phyloP scores from a whole-genome alignment of 75 land plant species.

The Sequoia sempervirens region DNA sequence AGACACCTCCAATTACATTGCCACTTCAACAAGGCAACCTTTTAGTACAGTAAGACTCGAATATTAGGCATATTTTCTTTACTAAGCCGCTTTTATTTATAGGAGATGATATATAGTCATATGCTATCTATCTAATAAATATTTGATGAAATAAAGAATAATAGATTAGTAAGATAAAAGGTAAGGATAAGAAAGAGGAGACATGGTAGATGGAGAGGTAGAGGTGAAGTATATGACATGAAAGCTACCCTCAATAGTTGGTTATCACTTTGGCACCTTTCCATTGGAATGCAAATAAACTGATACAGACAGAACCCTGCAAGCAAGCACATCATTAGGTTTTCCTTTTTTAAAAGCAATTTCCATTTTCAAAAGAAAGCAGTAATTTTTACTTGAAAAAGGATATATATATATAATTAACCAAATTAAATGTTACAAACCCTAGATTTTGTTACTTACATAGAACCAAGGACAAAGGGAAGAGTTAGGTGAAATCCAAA shows the following conservation, averaged over 20 bases:
- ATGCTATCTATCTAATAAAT: too few species aligned
- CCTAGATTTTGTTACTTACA: conserved; percentile 46
- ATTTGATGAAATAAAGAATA: too few species aligned
- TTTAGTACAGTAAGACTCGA: too few species aligned
- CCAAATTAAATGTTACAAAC: background rate
- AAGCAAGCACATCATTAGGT: background rate
- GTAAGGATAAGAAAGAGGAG: too few species aligned
- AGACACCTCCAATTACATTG: too few species aligned
- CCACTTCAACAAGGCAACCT: too few species aligned
- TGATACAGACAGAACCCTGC: conserved; percentile 39
- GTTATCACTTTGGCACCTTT: conserved; percentile 15
- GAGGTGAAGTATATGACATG: background rate
- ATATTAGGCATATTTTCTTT: too few species aligned
- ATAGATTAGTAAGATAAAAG: too few species aligned
- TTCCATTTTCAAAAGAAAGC: background rate
- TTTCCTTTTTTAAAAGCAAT: background rate
- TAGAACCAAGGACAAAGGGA: conserved; percentile 80
- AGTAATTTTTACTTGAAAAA: background rate
- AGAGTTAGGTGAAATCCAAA: conserved; percentile 70
- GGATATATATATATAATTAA: background rate
- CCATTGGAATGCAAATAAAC: conserved; percentile 38
- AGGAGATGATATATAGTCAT: too few species aligned
- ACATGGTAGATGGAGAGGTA: too few species aligned
- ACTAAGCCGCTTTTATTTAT: too few species aligned
- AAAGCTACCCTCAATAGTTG: background rate